Evolutionary conservation across 345 rosid species (phyloP).

Genomic region (Noccaea bulbosa): DNA sequence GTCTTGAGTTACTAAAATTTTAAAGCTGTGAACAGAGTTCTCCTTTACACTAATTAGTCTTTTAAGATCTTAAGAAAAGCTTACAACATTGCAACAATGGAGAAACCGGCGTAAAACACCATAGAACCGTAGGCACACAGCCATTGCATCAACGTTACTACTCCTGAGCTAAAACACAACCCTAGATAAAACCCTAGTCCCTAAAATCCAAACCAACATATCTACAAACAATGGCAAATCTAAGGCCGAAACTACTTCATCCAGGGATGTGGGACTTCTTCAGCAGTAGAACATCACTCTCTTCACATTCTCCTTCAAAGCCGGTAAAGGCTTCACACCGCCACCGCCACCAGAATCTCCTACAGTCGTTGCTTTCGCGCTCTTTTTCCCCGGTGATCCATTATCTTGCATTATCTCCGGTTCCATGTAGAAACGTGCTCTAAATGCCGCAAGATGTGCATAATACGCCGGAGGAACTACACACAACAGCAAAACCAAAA

Average conservation of each 20-base stretch:
- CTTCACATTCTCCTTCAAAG: constrained; percentile 97
- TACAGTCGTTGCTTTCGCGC: constrained; percentile 45
- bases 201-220: constrained; percentile 17
- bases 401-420: constrained; percentile 81
- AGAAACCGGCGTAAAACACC: constrained; percentile 7
- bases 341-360: constrained; percentile 53
- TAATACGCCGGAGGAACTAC: constrained; percentile 98
- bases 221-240: constrained; percentile 32
- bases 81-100: constrained; percentile 24
- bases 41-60: constrained; percentile 17
- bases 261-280: background rate
- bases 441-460: constrained; percentile 96
- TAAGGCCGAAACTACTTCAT: constrained; percentile 8
- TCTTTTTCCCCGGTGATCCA: constrained; percentile 53
- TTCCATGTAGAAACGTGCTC: constrained; percentile 96
- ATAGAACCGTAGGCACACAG: constrained; percentile 6
- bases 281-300: constrained; percentile 97
- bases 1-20: too few species aligned
- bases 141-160: constrained; percentile 23
- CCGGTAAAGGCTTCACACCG: constrained; percentile 77
- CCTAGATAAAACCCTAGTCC: background rate
- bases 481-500: constrained; percentile 23
- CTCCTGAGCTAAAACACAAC: constrained; percentile 24
- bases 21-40: background rate
- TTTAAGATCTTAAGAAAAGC: background rate